Percentiles rank a stretch among this genome's conserved stretches.
Evolutionary conservation across 2,329 filamentous ascomycete species (phyloP).

Genomic region (Paecilomyces sp.): DNA sequence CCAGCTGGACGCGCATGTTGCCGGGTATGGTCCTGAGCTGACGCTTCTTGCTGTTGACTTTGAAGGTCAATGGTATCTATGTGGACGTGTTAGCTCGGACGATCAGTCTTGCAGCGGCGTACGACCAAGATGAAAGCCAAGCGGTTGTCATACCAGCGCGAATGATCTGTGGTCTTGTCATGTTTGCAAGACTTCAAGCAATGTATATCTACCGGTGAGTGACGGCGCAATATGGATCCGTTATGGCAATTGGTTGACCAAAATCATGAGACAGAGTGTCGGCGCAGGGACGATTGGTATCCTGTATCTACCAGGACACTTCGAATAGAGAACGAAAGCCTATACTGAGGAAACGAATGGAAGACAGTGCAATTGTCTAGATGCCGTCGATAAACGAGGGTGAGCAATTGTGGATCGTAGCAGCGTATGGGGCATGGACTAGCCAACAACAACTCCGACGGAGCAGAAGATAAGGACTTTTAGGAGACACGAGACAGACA

Average conservation of each 20-base stretch:
- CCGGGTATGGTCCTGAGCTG: constrained; percentile 71
- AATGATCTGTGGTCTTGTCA: constrained; percentile 39
- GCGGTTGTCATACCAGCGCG: constrained; percentile 33
- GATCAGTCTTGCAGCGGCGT: background rate
- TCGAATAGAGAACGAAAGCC: background rate
- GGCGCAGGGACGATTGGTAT: background rate
- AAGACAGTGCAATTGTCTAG: background rate
- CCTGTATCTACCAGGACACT: background rate
- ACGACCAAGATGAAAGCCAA: background rate
- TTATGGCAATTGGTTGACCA: background rate
- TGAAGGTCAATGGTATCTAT: constrained; percentile 93
- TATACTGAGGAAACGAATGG: background rate
- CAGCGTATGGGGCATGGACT: background rate
- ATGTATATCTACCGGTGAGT: background rate
- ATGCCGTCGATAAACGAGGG: background rate
- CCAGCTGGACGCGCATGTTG: constrained; percentile 47
- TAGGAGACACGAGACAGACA: background rate
- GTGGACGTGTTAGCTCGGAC: background rate
- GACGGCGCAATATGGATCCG: background rate
- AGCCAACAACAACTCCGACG: background rate
- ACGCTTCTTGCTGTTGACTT: constrained; percentile 64
- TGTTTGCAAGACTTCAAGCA: constrained; percentile 11
- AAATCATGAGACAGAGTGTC: background rate
- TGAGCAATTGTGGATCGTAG: background rate
- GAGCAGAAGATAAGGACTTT: background rate